Conservation (phyloP, 768 basidiomycete species). For the Macrolepiota fuliginosa region DNA sequence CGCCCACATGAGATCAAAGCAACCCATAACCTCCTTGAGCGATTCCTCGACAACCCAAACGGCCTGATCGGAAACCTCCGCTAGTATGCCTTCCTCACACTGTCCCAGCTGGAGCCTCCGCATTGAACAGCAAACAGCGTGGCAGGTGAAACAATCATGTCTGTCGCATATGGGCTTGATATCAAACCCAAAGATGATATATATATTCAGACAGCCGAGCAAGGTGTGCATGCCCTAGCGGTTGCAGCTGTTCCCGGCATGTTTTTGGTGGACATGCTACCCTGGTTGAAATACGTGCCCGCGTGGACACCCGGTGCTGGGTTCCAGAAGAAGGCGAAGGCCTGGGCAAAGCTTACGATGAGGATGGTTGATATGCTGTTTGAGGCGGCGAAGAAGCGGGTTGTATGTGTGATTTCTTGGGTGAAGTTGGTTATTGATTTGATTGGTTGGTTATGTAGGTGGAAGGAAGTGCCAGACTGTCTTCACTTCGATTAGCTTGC, state of each 20-base stretch:
- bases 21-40: slow-evolving; percentile 25
- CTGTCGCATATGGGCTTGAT: slow-evolving; percentile 33
- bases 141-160: slow-evolving; percentile 30
- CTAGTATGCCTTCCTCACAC: neutral
- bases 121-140: slow-evolving; percentile 21
- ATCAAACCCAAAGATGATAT: slow-evolving; percentile 29
- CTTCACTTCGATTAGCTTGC: slow-evolving; percentile 17
- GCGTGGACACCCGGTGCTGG: slow-evolving; percentile 31
- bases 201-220: slow-evolving; percentile 25
- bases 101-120: neutral
- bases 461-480: slow-evolving; percentile 14
- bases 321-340: slow-evolving; percentile 35
- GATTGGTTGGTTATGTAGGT: slow-evolving; percentile 10
- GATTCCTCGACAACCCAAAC: slow-evolving; percentile 24
- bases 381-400: slow-evolving; percentile 22
- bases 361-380: slow-evolving; percentile 35
- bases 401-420: slow-evolving; percentile 24
- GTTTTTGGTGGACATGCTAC: slow-evolving; percentile 30
- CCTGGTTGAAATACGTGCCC: slow-evolving; percentile 26
- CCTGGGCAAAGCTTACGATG: slow-evolving; percentile 32
- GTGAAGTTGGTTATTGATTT: neutral
- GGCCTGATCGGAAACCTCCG: slow-evolving; percentile 4
- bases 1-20: slow-evolving; percentile 23
- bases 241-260: slow-evolving; percentile 25
- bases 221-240: slow-evolving; percentile 18